Base-by-base conservation (phyloP, 164 flowering plant genomes). In the Protea cynaroides region DNA sequence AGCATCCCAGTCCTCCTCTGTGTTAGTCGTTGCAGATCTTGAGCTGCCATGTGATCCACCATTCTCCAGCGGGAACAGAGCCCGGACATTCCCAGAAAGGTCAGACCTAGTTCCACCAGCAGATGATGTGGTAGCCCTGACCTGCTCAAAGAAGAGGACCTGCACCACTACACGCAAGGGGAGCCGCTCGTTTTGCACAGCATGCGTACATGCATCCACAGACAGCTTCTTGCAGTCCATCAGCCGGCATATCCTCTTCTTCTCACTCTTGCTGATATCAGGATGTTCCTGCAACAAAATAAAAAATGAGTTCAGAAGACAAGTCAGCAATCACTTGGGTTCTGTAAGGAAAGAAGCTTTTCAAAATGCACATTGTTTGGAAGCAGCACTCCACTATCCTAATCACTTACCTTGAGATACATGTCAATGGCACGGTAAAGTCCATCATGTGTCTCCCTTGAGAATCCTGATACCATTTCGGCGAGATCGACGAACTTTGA, bases 141-240 rank as follows among this genome's bases (percentile, higher is more conserved):
- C 88, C 76, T 95, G 97, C 85, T 95, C 99, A 54, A 92, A 90
- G 72, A 86, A 95, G 74, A 95, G 96, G 11, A 95, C 92, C 68
- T 95, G 99, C 19, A 95, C 96, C 0, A 92, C 88, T 0, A 88
- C 84, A 25, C 97, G 84, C 46, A 92, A 44, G 0, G 97, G 99
- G 13, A 95, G 88, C 49, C 99, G 70, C 72, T 95, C 99, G 58
- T 95, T 95, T 71, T 95, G 99, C 22, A 88, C 97, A 0, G 97
- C 99, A 36, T 90, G 99, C 85, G 76, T 80, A 73, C 97, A 84
- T 1, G 97, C 99, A 52, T 95, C 99, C 11, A 76, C 88, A 0
- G 99, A 92, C 54, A 95, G 84, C 71, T 90, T 92, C 78, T 81
- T 83, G 82, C 97, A 90, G 80, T 95, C 97, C 88, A 95, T 88